phyloP scores from a whole-genome alignment of 495 filamentous ascomycete species.

The Barbatosphaeria neglecta region DNA sequence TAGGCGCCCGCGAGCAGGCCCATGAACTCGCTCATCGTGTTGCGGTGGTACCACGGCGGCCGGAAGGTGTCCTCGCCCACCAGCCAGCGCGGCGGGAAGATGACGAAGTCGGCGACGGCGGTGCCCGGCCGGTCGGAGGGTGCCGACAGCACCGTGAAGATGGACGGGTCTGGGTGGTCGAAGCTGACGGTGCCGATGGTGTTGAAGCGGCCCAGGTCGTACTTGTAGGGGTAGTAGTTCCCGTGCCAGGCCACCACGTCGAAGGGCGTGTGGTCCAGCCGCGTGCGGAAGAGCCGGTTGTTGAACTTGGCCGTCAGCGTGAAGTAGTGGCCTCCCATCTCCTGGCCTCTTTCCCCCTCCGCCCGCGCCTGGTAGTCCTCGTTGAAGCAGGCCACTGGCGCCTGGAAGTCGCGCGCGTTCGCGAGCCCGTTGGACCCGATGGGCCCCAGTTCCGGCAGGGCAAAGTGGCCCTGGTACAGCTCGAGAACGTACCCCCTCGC shows the following conservation, averaged over 20 bases:
- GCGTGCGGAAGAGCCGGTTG: conserved; percentile 62
- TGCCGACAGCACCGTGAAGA: conserved; percentile 72
- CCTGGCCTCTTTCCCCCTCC: conserved; percentile 22
- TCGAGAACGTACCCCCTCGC: conserved; percentile 80
- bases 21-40: conserved; percentile 80
- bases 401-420: conserved; percentile 82
- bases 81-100: conserved; percentile 74
- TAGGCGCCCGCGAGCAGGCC: conserved; percentile 58
- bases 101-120: conserved; percentile 70
- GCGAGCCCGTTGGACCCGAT: conserved; percentile 83
- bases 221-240: conserved; percentile 75
- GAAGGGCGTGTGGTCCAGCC: conserved; percentile 65
- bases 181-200: conserved; percentile 61
- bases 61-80: conserved; percentile 70
- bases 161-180: conserved; percentile 75
- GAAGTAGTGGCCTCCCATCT: conserved; percentile 37
- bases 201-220: conserved; percentile 73
- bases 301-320: conserved; percentile 67
- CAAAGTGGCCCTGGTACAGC: conserved; percentile 74
- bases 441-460: conserved; percentile 77
- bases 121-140: conserved; percentile 52
- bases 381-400: conserved; percentile 64
- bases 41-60: conserved; percentile 76
- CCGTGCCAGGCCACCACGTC: conserved; percentile 81
- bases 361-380: no score